Evolutionary conservation across 1,284 basidiomycete species (phyloP), one percentile per base, ranked within the genome.

Genomic region (Trametes polyzona): DNA sequence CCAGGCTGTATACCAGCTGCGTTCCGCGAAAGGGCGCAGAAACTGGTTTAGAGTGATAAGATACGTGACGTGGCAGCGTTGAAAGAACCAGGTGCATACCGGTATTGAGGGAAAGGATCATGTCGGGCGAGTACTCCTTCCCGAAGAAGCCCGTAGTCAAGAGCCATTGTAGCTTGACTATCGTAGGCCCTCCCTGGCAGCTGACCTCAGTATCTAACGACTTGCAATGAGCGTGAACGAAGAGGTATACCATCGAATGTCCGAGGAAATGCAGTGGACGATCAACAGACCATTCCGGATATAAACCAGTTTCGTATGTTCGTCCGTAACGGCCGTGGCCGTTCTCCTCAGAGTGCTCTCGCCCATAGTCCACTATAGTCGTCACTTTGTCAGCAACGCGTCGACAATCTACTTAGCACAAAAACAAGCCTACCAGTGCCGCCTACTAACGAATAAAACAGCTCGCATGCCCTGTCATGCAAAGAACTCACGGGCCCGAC

Each of bases 381-480:
- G n/a, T n/a, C n/a, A n/a, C n/a, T n/a, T n/a, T n/a, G n/a, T n/a
- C n/a, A n/a, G n/a, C n/a, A n/a, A n/a, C n/a, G n/a, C n/a, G n/a
- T n/a, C n/a, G n/a, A n/a, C n/a, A n/a, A n/a, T n/a, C n/a, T n/a
- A n/a, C n/a, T n/a, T n/a, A n/a, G n/a, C n/a, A 11, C 5, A 19
- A 49, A 35, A 60, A 67, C 3, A 2, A 16, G 16, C 61, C 66
- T 63, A 71, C 81, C 78, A 51, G 67, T 78, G 1, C 82, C 82
- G 9, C 83, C 83, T 10, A 72, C 64, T 3, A 86, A 60, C 3
- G 74, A 72, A 63, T 82, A 84, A 67, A 79, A 85, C 12, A 84
- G 68, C 61, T 86, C 83, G 65, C 83, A 85, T 12, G 83, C 83
- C 48, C 83, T 68, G 57, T 86, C 83, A 62, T 85, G 82, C 24